phyloP scores from a whole-genome alignment of 495 filamentous ascomycete species.

The Melanomma pulvis-pyrius region DNA sequence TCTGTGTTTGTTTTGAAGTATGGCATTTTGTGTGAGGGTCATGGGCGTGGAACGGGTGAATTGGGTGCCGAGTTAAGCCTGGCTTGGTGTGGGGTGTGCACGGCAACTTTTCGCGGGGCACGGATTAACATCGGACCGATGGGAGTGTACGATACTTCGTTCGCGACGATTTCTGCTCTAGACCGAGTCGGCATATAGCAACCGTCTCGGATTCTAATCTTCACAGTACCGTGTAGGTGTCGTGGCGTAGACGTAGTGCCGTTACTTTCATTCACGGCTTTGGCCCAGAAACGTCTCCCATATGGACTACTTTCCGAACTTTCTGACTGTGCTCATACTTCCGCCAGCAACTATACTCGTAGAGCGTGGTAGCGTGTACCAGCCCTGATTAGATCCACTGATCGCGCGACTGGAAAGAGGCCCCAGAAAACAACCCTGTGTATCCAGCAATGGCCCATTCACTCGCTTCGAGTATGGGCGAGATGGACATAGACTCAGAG shows the following conservation, averaged over 20 bases:
- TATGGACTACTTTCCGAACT: no score
- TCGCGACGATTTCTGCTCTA: no score
- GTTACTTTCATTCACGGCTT: no score
- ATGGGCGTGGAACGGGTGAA: background rate
- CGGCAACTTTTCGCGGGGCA: slow-evolving; percentile 32
- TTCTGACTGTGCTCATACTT: no score
- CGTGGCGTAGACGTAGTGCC: background rate
- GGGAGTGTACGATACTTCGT: no score
- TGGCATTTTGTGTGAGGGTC: slow-evolving; percentile 52
- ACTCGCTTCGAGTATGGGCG: background rate
- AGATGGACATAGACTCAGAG: slow-evolving; percentile 3
- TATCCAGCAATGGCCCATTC: slow-evolving; percentile 1
- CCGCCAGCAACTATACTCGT: no score
- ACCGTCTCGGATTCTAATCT: background rate
- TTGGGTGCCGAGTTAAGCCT: slow-evolving; percentile 5
- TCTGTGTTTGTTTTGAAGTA: slow-evolving; percentile 62
- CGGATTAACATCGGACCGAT: slow-evolving; percentile 18
- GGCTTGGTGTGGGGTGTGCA: background rate
- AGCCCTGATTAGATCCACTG: no score
- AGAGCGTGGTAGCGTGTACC: no score
- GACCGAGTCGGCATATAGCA: no score
- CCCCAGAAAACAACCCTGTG: no score
- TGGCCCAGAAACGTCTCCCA: no score
- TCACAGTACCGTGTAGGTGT: background rate
- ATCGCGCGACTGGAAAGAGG: no score